Percentiles rank a stretch among this genome's conserved stretches.
These are phyloP conservation scores for Recurvomyces mirabilis DNA, from an alignment of 495 filamentous ascomycete genomes.

Conservation along the genomic window DNA sequence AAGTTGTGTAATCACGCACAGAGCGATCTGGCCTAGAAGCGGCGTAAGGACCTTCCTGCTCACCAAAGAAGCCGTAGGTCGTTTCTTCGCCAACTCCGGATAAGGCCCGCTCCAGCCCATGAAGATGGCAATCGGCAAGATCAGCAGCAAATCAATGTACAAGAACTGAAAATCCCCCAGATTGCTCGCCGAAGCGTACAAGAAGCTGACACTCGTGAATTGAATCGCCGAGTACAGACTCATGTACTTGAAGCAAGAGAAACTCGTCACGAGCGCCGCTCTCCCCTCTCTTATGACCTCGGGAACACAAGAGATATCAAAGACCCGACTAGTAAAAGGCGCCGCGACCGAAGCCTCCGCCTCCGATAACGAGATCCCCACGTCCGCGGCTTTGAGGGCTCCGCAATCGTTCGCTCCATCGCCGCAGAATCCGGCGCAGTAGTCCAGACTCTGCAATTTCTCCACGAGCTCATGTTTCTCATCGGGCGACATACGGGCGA, in stretches of 20 bases:
- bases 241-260: constrained; percentile 99
- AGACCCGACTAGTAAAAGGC: constrained; percentile 89
- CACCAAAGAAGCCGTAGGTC: constrained; percentile 85
- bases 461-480: constrained; percentile 98
- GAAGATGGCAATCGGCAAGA: constrained; percentile 92
- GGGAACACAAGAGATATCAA: constrained; percentile 94
- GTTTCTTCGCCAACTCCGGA: constrained; percentile 64
- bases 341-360: constrained; percentile 97
- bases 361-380: constrained; percentile 96
- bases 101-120: constrained; percentile 95
- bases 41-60: constrained; percentile 87
- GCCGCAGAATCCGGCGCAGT: constrained; percentile 92
- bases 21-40: constrained; percentile 74
- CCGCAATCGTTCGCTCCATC: constrained; percentile 98
- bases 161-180: constrained; percentile 97
- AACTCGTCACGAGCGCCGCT: constrained; percentile 90
- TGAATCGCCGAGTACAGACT: constrained; percentile 97
- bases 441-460: constrained; percentile 91
- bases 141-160: constrained; percentile 86
- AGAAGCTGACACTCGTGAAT: constrained; percentile 96
- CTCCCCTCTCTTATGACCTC: constrained; percentile 88
- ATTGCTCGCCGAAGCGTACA: constrained; percentile 92
- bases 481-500: constrained; percentile 97
- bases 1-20: constrained; percentile 70
- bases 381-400: constrained; percentile 92